Evolutionary conservation across 176 grass and related monocot species (phyloP).

Genomic region (Rhynchospora pubera): DNA sequence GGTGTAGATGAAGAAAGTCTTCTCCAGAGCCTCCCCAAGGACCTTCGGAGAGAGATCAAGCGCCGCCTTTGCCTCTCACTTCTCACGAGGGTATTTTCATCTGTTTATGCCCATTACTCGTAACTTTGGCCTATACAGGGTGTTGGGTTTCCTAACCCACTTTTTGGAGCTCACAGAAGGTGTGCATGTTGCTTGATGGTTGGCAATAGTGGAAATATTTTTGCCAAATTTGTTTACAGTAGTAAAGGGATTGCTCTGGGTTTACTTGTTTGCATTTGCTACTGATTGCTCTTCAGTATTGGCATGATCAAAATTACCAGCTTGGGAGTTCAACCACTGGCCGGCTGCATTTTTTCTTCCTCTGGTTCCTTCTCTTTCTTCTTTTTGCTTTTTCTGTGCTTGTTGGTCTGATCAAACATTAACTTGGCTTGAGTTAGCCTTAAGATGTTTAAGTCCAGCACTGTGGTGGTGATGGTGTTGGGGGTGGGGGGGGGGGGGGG

Average conservation of each 20-base stretch:
- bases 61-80: slow-evolving; percentile 78
- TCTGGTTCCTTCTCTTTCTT: neutral
- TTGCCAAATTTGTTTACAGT: neutral
- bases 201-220: neutral
- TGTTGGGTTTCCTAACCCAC: neutral
- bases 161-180: neutral
- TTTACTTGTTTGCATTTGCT: neutral
- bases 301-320: neutral
- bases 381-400: neutral
- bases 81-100: slow-evolving; percentile 66
- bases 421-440: neutral
- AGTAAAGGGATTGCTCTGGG: neutral
- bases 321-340: neutral
- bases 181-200: neutral
- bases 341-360: neutral
- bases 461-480: no score
- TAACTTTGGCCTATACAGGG: neutral
- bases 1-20: slow-evolving; percentile 84
- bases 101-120: neutral
- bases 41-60: slow-evolving; percentile 87
- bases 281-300: neutral
- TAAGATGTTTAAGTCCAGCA: neutral
- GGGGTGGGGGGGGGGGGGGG: no score
- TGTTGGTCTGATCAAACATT: neutral
- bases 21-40: slow-evolving; percentile 85